Conservation (phyloP, 768 basidiomycete genomes). For the Cyclocybe aegerita region DNA sequence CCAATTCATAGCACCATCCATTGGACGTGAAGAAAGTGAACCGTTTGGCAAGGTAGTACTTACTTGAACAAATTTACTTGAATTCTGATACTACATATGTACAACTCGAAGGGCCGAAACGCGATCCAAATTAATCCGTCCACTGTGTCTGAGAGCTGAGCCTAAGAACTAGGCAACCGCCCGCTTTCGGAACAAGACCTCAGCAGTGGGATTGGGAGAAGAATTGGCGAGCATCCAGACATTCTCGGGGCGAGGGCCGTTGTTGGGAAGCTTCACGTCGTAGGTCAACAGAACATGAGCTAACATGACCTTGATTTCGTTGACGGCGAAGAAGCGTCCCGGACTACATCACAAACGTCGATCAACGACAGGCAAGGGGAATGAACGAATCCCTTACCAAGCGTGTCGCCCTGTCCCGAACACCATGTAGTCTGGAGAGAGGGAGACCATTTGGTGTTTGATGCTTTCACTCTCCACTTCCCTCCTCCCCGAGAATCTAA, state of each 20-base stretch:
- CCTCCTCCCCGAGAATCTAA: conserved; percentile 35
- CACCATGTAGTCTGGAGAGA: conserved; percentile 24
- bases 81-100: too few relatives aligned
- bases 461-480: conserved; percentile 15
- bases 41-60: too few relatives aligned
- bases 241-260: conserved; percentile 19
- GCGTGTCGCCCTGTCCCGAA: conserved; percentile 37
- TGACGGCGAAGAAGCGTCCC: conserved; percentile 41
- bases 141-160: too few relatives aligned
- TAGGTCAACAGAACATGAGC: conserved; percentile 38
- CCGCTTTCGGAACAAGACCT: conserved; percentile 23
- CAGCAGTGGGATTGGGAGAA: conserved; percentile 19
- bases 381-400: conserved; percentile 7
- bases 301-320: conserved; percentile 41
- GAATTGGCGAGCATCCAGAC: conserved; percentile 22
- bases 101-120: too few relatives aligned
- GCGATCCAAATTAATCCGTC: too few relatives aligned
- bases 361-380: not conserved
- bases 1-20: too few relatives aligned
- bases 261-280: conserved; percentile 32
- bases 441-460: conserved; percentile 24
- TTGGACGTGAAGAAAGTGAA: too few relatives aligned
- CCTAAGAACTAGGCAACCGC: too few relatives aligned
- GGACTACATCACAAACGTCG: conserved; percentile 18
- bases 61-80: too few relatives aligned